Percentiles rank a stretch among this genome's conserved stretches.
Evolutionary conservation across 129 eudicot species (phyloP).

Genomic region (Ambrosia trifida): DNA sequence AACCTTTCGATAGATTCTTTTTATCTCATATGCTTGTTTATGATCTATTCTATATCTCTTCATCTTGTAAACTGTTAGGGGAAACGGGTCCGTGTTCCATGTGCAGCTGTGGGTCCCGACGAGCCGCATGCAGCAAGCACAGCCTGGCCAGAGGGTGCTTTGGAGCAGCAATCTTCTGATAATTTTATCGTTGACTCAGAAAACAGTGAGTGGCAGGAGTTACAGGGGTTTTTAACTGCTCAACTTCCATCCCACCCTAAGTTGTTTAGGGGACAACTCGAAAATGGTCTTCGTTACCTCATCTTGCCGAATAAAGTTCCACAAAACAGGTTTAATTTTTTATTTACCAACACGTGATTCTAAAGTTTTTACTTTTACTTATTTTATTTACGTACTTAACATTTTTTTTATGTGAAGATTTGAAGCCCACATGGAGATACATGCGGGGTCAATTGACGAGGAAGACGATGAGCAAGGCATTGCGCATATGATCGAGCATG

Average conservation of each 20-base stretch:
- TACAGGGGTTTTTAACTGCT: slow-evolving; percentile 65
- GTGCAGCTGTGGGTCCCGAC: slow-evolving; percentile 92
- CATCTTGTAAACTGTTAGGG: slow-evolving; percentile 33
- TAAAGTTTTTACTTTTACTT: slow-evolving; percentile 4
- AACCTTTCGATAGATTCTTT: neutral
- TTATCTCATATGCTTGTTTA: neutral
- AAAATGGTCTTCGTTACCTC: slow-evolving; percentile 90
- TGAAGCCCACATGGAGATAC: slow-evolving; percentile 99
- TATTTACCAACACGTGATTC: neutral
- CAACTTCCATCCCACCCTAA: slow-evolving; percentile 95
- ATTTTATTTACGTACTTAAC: neutral
- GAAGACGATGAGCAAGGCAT: slow-evolving; percentile 99
- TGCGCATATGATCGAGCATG: slow-evolving; percentile 99
- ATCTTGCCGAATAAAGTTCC: slow-evolving; percentile 98
- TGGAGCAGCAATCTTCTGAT: slow-evolving; percentile 69
- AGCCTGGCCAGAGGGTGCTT: slow-evolving; percentile 82
- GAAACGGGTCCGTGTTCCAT: slow-evolving; percentile 50
- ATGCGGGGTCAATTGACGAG: slow-evolving; percentile 96
- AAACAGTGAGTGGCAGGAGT: slow-evolving; percentile 45
- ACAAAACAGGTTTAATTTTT: slow-evolving; percentile 65
- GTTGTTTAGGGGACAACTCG: slow-evolving; percentile 77
- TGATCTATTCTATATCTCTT: neutral
- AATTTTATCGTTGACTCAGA: slow-evolving; percentile 47
- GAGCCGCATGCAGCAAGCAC: slow-evolving; percentile 99
- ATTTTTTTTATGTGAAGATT: slow-evolving; percentile 44